A percentile compares a stretch with the other conserved stretches of the same genome.
Evolutionary conservation across 2,329 filamentous ascomycete genomes (phyloP).

Genomic region (Fonsecaea pedrosoi): DNA sequence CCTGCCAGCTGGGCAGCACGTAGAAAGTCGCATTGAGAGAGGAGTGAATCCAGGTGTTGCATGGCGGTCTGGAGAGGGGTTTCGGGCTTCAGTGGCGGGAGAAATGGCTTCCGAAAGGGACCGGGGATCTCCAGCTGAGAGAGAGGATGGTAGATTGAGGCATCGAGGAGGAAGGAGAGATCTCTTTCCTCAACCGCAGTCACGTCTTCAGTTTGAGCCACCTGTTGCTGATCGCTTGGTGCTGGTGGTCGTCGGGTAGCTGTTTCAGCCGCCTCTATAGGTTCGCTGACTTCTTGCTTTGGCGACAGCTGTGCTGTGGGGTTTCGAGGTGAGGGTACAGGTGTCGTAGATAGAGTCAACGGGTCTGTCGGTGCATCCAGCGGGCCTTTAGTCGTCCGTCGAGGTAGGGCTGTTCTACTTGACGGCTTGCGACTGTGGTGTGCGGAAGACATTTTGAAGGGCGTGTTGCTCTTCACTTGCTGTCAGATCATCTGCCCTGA

Average conservation of each 20-base stretch:
- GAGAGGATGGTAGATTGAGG: conserved; percentile 83
- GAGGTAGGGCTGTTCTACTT: conserved; percentile 52
- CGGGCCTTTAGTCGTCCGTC: conserved; percentile 77
- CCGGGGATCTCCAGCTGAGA: conserved; percentile 65
- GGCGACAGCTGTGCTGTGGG: conserved; percentile 9
- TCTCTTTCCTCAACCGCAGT: conserved; percentile 62
- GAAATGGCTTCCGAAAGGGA: conserved; percentile 72
- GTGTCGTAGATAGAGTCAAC: conserved; percentile 43
- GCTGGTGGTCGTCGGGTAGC: not conserved
- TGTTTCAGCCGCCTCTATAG: not conserved
- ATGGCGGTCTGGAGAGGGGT: conserved; percentile 58
- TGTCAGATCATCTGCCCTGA: not conserved
- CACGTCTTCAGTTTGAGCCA: not conserved
- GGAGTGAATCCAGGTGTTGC: conserved; percentile 65
- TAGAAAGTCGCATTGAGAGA: conserved; percentile 78
- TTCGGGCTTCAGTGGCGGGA: conserved; percentile 65
- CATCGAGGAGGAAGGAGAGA: conserved; percentile 79
- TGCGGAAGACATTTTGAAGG: conserved; percentile 18
- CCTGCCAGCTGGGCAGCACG: conserved; percentile 67
- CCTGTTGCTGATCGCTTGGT: not conserved
- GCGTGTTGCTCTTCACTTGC: not conserved
- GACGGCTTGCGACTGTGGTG: conserved; percentile 35
- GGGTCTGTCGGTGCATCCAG: conserved; percentile 75
- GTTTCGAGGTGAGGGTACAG: conserved; percentile 18
- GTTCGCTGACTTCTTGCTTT: conserved; percentile 11